A percentile compares a stretch with the other conserved stretches of the same genome.
phyloP scores from a whole-genome alignment of 192 early-diverging fungal genomes.

The Gonapodya prolifera region DNA sequence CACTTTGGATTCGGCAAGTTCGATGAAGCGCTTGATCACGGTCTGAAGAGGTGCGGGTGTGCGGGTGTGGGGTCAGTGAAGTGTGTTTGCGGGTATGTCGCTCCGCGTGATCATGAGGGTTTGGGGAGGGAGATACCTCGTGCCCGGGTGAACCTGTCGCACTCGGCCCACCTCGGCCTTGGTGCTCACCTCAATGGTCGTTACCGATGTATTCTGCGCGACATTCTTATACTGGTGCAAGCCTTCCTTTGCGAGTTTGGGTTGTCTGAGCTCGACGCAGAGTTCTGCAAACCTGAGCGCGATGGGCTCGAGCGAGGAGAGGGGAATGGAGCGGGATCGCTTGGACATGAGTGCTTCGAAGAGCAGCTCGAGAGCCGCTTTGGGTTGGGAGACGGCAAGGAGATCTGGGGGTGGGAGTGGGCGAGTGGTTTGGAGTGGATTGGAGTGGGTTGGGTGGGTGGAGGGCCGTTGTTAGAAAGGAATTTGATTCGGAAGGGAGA shows the following conservation, averaged over 20 bases:
- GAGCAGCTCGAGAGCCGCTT: constrained; percentile 70
- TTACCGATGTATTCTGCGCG: constrained; percentile 85
- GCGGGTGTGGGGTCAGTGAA: no score
- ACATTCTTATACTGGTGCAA: constrained; percentile 98
- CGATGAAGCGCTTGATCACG: constrained; percentile 79
- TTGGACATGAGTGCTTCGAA: constrained; percentile 88
- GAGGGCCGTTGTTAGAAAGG: constrained; percentile 4
- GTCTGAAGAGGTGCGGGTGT: constrained; percentile 29
- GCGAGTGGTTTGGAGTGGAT: neutral
- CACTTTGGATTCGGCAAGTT: constrained; percentile 74
- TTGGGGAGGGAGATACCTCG: no score
- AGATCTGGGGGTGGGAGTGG: constrained; percentile 34
- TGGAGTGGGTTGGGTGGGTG: neutral
- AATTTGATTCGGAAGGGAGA: neutral
- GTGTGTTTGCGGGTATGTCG: no score
- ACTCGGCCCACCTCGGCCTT: neutral
- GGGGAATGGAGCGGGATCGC: constrained; percentile 55
- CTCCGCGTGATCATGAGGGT: no score
- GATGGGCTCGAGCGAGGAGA: constrained; percentile 79
- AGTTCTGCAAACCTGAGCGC: constrained; percentile 87
- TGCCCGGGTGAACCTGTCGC: no score
- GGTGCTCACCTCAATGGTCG: constrained; percentile 62
- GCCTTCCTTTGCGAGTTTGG: constrained; percentile 88
- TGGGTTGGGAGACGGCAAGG: constrained; percentile 72
- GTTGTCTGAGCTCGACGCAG: constrained; percentile 72